Evolutionary conservation across 179 eudicot species (phyloP).

Genomic region (Patellifolia procumbens): DNA sequence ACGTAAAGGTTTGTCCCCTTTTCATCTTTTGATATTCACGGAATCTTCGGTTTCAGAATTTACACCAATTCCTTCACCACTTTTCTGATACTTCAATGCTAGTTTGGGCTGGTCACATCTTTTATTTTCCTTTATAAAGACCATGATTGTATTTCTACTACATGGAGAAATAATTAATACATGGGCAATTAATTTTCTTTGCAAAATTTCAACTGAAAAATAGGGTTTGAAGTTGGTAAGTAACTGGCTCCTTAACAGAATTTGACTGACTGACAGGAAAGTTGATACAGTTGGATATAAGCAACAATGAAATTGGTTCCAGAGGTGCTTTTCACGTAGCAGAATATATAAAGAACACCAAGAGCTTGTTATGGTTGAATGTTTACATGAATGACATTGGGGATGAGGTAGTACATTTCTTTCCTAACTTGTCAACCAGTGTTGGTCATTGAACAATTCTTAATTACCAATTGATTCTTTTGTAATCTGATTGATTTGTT

Average conservation of each 20-base stretch:
- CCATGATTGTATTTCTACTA: background rate
- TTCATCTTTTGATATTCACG: background rate
- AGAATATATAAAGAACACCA: conserved; percentile 68
- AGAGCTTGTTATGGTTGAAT: conserved; percentile 71
- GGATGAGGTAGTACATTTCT: conserved; percentile 67
- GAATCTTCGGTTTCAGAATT: background rate
- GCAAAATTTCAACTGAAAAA: background rate
- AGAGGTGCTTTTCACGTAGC: conserved; percentile 84
- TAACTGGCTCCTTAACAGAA: background rate
- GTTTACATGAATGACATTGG: conserved; percentile 90
- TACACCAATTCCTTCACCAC: background rate
- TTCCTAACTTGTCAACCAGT: background rate
- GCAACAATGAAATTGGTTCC: conserved; percentile 79
- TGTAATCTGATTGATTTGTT: background rate
- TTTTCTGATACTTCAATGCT: background rate
- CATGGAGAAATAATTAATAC: background rate
- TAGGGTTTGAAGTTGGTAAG: background rate
- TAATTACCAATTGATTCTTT: background rate
- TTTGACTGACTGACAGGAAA: conserved; percentile 47
- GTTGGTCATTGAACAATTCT: background rate
- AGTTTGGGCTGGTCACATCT: background rate
- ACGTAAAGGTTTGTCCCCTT: conserved; percentile 58
- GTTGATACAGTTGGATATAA: conserved; percentile 67
- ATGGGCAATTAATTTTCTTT: background rate
- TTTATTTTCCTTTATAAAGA: background rate